Conservation (phyloP, 169 alveolate species). For the Plasmodium relictum region DNA sequence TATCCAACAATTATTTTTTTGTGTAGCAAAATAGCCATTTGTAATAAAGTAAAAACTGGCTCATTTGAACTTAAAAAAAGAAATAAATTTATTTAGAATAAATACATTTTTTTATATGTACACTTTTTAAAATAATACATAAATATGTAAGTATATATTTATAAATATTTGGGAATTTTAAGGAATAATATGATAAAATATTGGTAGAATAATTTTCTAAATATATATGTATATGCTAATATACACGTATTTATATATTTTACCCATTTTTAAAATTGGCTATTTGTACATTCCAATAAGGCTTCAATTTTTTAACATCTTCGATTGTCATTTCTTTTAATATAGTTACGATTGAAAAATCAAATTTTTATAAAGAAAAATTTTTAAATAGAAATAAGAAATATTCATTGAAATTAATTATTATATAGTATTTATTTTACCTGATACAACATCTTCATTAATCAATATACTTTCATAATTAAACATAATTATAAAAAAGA, state of each 20-base stretch:
- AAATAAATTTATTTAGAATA: neutral
- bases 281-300: slow-evolving; percentile 75
- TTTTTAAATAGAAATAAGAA: slow-evolving; percentile 11
- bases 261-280: slow-evolving; percentile 72
- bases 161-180: neutral
- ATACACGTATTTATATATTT: neutral
- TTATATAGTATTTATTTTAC: slow-evolving; percentile 7
- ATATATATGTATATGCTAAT: neutral
- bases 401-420: slow-evolving; percentile 3
- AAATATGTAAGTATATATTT: neutral
- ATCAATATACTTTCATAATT: slow-evolving; percentile 75
- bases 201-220: slow-evolving; percentile 1
- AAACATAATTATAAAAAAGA: slow-evolving; percentile 57
- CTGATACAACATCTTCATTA: slow-evolving; percentile 63
- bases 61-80: slow-evolving; percentile 33
- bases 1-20: slow-evolving; percentile 69
- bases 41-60: slow-evolving; percentile 64
- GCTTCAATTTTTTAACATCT: slow-evolving; percentile 68
- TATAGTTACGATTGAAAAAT: slow-evolving; percentile 1
- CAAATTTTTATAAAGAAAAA: neutral
- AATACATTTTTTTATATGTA: neutral
- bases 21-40: slow-evolving; percentile 68
- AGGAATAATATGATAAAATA: neutral
- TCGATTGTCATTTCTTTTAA: slow-evolving; percentile 74
- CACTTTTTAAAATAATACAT: neutral